Base-by-base conservation (phyloP, 805 yeast genomes). In the Candida pini region DNA sequence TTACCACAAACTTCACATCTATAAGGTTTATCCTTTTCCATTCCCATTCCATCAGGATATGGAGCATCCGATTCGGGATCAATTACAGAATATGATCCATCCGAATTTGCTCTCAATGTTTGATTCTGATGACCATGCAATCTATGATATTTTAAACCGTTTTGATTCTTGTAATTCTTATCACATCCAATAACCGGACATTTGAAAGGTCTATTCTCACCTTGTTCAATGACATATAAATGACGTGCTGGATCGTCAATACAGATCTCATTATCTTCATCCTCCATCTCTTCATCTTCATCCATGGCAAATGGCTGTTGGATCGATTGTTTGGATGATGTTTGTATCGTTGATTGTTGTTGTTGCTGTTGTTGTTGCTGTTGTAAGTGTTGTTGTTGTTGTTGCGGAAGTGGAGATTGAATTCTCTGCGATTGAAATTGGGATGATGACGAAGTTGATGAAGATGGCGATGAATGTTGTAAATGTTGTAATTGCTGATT, bases 111-210 rank as follows among this genome's bases (percentile, higher is more conserved):
- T 52, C 86, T 82, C 38, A 90, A 64, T 24, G 86, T 87, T 62
- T 90, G 98, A 56, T 90, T 89, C 62, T 89, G 97, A 63, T 90
- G 98, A 26, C 98, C 98, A 59, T 90, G 98, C 38, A 83, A 66
- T 45, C 96, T 73, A 63, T 92, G 98, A 62, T 92, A 92, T 60
- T 92, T 92, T 54, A 92, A 70, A 13, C 98, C 98, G 56, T 92
- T 92, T 64, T 92, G 98, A 61, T 92, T 92, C 66, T 92, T 92
- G 62, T 92, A 92, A 19, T 90, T 89, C 68, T 92, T 92, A 50
- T 89, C 97, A 62, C 98, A 92, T 6, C 98, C 98, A 53, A 88
- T 84, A 28, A 92, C 98, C 0, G 97, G 98, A 65, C 98, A 92
- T 58, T 83, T 88, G 66, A 81, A 92, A 20, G 98, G 98, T 60